Evolutionary conservation across 2,329 filamentous ascomycete species (phyloP), one percentile per base, ranked within the genome.

Genomic region (Pseudopyricularia cyperi): DNA sequence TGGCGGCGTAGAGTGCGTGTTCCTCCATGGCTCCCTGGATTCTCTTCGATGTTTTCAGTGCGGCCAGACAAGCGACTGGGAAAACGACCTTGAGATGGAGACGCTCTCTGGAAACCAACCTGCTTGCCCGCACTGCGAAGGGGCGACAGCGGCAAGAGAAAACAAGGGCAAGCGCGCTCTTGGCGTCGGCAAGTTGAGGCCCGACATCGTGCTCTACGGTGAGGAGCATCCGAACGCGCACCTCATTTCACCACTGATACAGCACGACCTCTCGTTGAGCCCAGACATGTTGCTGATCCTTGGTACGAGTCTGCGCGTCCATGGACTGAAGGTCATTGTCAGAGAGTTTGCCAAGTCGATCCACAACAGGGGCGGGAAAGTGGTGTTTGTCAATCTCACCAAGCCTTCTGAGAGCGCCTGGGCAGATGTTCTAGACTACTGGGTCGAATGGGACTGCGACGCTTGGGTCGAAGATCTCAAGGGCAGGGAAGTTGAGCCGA

Each of bases 381-480:
- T 88, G 0, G 71, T 87, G 4, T 87, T 87, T 65, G 79, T 87
- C 56, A 88, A 88, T 64, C 77, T 82, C 22, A 86, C 83, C 1
- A 84, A 84, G 59, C 83, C 83, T 0, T 73, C 83, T 0, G 82
- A 86, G 60, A 87, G 83, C 60, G 76, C 75, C 1, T 88, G 84
- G 84, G 79, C 82, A 1, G 83, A 86, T 52, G 68, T 86, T 0
- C 83, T 88, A 51, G 84, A 88, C 64, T 85, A 82, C 55, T 87
- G 83, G 78, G 74, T 88, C 1, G 74, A 84, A 56, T 86, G 82
- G 82, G 83, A 87, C 59, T 87, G 83, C 54, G 84, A 88, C 57
- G 78, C 78, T 4, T 88, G 83, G 83, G 82, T 87, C 1, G 65
- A 72, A 9, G 80, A 86, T 59, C 62, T 87, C 52, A 78, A 76